Base-by-base conservation (phyloP, 2,329 filamentous ascomycete genomes). In the Penicillium polonicum region DNA sequence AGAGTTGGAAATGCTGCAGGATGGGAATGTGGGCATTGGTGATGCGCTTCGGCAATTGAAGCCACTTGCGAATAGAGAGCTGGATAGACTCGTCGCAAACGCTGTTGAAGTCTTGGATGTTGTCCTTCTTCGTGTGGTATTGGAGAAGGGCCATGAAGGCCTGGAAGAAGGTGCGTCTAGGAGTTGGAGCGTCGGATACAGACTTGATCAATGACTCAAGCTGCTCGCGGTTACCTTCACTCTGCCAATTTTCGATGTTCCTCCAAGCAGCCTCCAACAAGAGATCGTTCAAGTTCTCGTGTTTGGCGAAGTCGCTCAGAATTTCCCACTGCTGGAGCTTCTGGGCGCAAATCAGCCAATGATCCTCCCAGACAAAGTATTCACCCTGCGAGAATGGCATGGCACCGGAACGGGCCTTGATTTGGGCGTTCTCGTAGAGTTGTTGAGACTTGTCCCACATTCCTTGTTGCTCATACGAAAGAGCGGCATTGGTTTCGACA, bases 281-380 rank as follows among this genome's bases (percentile, higher is more conserved):
- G 50, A 99, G 85, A 72, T 99, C 94, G 70, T 97, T 96, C 76
- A 97, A 89, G 70, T 99, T 99, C 72, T 99, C 95, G 69, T 99
- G 94, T 76, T 99, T 99, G 4, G 94, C 92, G 70, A 97, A 97
- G 68, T 99, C 95, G 61, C 92, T 91, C 35, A 99, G 77, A 56
- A 99, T 93, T 68, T 99, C 94, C 94, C 94, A 99, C 72, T 99
- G 95, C 74, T 99, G 95, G 45, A 99, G 82, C 77, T 99, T 99
- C 77, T 97, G 92, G 0, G 93, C 94, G 73, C 94, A 99, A 49
- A 97, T 83, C 42, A 99, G 88, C 94, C 94, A 99, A 68, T 99
- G 95, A 71, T 99, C 94, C 76, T 99, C 94, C 94, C 94, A 99
- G 1, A 99, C 84, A 85, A 96, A 97, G 76, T 99, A 99, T 75